Conservation (phyloP, 1,139 yeast species). For the Debaryomycetaceae sp. region DNA sequence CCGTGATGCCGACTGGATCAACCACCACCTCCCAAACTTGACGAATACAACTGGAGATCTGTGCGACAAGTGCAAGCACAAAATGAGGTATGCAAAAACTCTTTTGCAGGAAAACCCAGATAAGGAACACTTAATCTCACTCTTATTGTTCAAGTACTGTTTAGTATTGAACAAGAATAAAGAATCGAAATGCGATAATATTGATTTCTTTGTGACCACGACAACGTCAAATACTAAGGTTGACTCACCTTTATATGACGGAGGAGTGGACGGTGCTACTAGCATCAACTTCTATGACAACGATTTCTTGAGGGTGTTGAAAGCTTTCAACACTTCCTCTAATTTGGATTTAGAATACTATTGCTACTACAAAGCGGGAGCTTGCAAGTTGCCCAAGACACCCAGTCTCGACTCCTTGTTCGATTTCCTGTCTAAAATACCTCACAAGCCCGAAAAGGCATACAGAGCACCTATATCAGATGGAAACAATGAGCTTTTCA, state of each 20-base stretch:
- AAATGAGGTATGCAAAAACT: constrained; percentile 26
- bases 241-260: constrained; percentile 17
- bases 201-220: constrained; percentile 39
- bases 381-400: constrained; percentile 27
- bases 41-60: constrained; percentile 26
- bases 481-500: constrained; percentile 31
- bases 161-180: constrained; percentile 24
- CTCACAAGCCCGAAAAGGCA: constrained; percentile 23
- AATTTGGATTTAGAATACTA: constrained; percentile 33
- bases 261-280: constrained; percentile 21
- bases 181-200: constrained; percentile 30
- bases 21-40: constrained; percentile 21
- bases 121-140: constrained; percentile 31
- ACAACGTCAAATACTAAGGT: constrained; percentile 17
- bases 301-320: constrained; percentile 36
- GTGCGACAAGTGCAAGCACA: constrained; percentile 35
- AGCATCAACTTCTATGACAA: constrained; percentile 35
- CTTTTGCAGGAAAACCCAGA: constrained; percentile 28
- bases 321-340: constrained; percentile 31
- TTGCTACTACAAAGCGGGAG: constrained; percentile 25
- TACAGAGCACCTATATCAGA: constrained; percentile 22
- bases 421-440: constrained; percentile 29
- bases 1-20: constrained; percentile 29
- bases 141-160: constrained; percentile 35
- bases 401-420: constrained; percentile 24